A percentile compares a stretch with the other conserved stretches of the same genome.
Evolutionary conservation across 2,329 filamentous ascomycete genomes (phyloP).

Genomic region (Daldinia eschscholtzii): DNA sequence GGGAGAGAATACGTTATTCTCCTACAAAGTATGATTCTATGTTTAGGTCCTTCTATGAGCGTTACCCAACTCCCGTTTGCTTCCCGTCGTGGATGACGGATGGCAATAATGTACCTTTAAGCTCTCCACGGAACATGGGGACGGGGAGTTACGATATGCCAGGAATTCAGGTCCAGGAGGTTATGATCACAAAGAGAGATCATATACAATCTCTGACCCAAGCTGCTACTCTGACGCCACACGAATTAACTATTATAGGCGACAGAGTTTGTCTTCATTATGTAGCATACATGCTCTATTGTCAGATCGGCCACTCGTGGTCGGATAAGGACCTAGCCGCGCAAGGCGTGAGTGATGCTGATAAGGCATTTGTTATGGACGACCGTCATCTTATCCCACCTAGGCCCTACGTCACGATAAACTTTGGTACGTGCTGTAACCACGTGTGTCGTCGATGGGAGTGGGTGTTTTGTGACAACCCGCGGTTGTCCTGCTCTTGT

Average conservation of each 20-base stretch:
- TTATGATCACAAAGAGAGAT: neutral
- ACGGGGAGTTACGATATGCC: neutral
- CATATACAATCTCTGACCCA: neutral
- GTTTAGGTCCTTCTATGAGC: neutral
- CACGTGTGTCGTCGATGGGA: neutral
- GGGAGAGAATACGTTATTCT: neutral
- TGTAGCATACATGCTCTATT: slow-evolving; percentile 38
- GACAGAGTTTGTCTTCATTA: neutral
- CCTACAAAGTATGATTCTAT: neutral
- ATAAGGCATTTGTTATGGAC: neutral
- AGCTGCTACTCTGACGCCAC: neutral
- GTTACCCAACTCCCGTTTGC: neutral
- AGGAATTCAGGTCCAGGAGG: neutral
- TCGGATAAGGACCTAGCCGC: slow-evolving; percentile 36
- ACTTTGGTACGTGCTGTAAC: slow-evolving; percentile 23
- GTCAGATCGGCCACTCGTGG: slow-evolving; percentile 37
- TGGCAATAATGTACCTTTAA: neutral
- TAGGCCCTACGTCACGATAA: slow-evolving; percentile 38
- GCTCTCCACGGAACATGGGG: neutral
- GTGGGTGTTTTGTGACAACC: neutral
- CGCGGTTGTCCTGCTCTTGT: neutral
- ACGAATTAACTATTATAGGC: neutral
- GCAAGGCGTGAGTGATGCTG: slow-evolving; percentile 30
- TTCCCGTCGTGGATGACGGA: neutral
- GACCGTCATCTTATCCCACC: slow-evolving; percentile 22